Evolutionary conservation across 108 stramenopile species (phyloP), one percentile per base, ranked within the genome.

Genomic region (Craspedostauros australis): DNA sequence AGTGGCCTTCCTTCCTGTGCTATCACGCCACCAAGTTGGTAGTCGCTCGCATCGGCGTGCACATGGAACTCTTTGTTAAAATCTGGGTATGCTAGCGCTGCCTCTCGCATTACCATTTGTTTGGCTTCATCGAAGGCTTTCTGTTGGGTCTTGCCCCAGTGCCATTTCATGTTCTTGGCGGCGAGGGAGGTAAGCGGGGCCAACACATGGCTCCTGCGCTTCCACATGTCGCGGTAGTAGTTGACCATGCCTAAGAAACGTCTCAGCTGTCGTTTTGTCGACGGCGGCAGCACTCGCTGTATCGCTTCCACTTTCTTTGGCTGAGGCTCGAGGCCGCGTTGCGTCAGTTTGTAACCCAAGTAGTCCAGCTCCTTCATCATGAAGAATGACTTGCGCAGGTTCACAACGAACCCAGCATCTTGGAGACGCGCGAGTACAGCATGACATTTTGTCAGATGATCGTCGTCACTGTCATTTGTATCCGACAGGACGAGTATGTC

Each of bases 221-320:
- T 27, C 68, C 68, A 78, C 47, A 78, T 59, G 39, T 76, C 79
- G 22, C 54, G 58, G 55, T 80, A 76, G 34, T 73, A 76, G 5
- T 73, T 73, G 5, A 73, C 45, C 43, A 62, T 54, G 0, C 68
- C 77, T 12, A 70, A 28, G 21, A 78, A 73, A 2, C 34, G 40
- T 8, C 47, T 3, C 2, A 76, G 23, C 33, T 70, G 64, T 50
- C 50, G 46, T 2, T 49, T 42, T 1, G 49, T 52, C 18, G 30
- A 60, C 0, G 68, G 74, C 28, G 46, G 39, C 5, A 27, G 1
- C 15, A 75, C 18, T 11, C 46, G 39, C 6, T 51, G 38, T n/a
- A 78, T 72, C 15, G 77, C 72, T 36, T 73, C 52, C 4, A 76
- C 61, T 49, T 66, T 66, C 5, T 67, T 57, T 21, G 32, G 26